These are phyloP conservation scores for Ophiocordyceps camponoti-saundersi DNA, from an alignment of 2,329 filamentous ascomycete genomes.

Conservation along the genomic window DNA sequence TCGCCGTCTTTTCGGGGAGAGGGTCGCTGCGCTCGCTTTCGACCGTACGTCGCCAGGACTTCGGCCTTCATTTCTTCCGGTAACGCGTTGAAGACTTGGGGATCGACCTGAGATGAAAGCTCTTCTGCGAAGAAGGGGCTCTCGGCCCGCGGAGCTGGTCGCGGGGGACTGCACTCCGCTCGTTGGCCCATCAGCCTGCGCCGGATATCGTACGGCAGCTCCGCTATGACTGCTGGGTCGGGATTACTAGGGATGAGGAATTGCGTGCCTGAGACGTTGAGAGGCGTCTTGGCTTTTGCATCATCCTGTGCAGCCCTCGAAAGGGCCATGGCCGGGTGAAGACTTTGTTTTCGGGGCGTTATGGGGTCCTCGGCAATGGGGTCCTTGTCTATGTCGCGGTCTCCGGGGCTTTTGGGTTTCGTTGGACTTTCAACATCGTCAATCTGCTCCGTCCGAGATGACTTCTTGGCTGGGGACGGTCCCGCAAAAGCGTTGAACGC, in stretches of 20 bases:
- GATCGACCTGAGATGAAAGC: conserved; percentile 69
- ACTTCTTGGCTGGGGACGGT: conserved; percentile 21
- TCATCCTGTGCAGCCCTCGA: conserved; percentile 30
- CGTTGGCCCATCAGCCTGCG: conserved; percentile 51
- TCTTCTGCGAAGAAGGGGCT: conserved; percentile 19
- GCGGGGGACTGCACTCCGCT: conserved; percentile 7
- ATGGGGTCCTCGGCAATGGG: conserved; percentile 37
- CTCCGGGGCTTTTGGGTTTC: conserved; percentile 13
- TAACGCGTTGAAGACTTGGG: conserved; percentile 65
- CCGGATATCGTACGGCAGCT: conserved; percentile 71
- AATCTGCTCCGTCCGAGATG: conserved; percentile 26
- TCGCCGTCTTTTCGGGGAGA: conserved; percentile 40
- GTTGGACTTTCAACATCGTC: conserved; percentile 27
- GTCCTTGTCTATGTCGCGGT: conserved; percentile 20
- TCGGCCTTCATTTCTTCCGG: conserved; percentile 78
- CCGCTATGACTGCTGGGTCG: conserved; percentile 66
- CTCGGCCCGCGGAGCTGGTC: conserved; percentile 15
- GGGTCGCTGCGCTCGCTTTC: conserved; percentile 20
- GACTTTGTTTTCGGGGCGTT: conserved; percentile 33
- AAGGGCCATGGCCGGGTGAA: conserved; percentile 36
- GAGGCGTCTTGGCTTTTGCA: conserved; percentile 41
- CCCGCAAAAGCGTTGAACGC: conserved; percentile 45
- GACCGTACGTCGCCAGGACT: conserved; percentile 54
- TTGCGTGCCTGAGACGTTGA: conserved; percentile 76
- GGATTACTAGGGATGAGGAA: conserved; percentile 77